Evolutionary conservation across 768 basidiomycete genomes (phyloP), one percentile per base, ranked within the genome.

Genomic region (Collybia sordida): DNA sequence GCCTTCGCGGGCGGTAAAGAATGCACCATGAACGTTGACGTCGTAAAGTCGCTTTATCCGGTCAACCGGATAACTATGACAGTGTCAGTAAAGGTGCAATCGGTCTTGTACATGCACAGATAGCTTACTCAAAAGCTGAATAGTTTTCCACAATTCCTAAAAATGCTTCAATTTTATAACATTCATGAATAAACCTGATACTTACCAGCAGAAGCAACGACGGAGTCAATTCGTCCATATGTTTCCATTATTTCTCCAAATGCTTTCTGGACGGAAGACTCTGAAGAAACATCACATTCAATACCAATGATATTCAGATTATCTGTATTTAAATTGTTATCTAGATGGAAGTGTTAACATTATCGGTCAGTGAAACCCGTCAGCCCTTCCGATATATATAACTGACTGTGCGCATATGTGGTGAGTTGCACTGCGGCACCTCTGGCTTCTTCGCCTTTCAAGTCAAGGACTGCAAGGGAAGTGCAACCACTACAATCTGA

Each of bases 1-100:
- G 2, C 90, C 95, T 68, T 98, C 94, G 22, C 96, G 86, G 8
- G 96, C 96, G n/a, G 93, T 96, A 72, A 88, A 96, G 73, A 91
- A 95, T 12, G 85, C 83, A 48, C 94, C 95, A 64, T 97, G 91
- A 37, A 98, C 90, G 62, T 98, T 98, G 74, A 98, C 83, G 60
- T 93, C 92, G 64, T 88, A 90, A 48, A 98, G 72, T 48, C 83
- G 81, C 65, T 86, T 86, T 59, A 93, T 83, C 45, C 88, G 86
- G 54, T 93, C 88, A 45, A 85, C 81, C 2, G 95, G 95, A 71
- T 98, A 93, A 40, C 88, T 90, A 49, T 25, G 35, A 64, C 46
- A 18, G 44, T 23, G 40, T 53, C 19, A 28, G 35, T 27, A 17
- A 38, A 17, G 49, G 42, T 23, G n/a, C 21, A 27, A 35, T 39